These are phyloP conservation scores for Xylariaceae sp. DNA, from an alignment of 2,329 filamentous ascomycete genomes.

Conservation along the genomic window DNA sequence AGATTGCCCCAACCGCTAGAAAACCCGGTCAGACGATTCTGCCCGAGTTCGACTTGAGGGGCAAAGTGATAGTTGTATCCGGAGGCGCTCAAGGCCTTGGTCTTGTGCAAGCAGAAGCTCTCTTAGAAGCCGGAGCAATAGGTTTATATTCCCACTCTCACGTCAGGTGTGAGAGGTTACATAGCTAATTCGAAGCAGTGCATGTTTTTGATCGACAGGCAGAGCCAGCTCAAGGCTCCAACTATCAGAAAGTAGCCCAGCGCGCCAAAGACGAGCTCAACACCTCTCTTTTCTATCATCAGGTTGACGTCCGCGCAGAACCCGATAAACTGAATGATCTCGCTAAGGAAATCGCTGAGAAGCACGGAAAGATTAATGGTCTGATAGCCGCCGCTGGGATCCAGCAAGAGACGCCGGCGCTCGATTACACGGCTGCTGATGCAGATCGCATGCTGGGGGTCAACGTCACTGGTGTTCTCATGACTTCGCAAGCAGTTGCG, in stretches of 20 bases:
- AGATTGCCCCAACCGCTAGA: background rate
- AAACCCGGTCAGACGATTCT: conserved; percentile 34
- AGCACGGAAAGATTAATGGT: conserved; percentile 73
- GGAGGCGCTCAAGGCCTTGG: conserved; percentile 76
- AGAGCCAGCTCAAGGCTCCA: conserved; percentile 49
- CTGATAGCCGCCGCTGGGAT: conserved; percentile 69
- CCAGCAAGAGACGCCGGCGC: conserved; percentile 78
- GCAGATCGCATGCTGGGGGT: conserved; percentile 77
- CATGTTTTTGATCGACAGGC: conserved; percentile 65
- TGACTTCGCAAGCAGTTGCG: conserved; percentile 87
- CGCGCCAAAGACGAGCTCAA: conserved; percentile 63
- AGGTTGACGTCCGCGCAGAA: conserved; percentile 72
- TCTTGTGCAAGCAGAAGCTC: conserved; percentile 72
- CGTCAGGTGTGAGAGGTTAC: background rate
- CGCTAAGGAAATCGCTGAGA: conserved; percentile 65
- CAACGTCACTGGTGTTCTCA: conserved; percentile 81
- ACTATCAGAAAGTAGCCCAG: conserved; percentile 64
- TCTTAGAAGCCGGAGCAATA: conserved; percentile 75
- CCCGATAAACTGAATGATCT: conserved; percentile 64
- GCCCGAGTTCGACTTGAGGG: conserved; percentile 72
- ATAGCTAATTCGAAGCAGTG: conserved; percentile 39
- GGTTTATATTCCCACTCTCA: conserved; percentile 36
- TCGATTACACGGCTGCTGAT: conserved; percentile 76
- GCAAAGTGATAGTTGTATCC: conserved; percentile 73
- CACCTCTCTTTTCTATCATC: conserved; percentile 69